phyloP scores from a whole-genome alignment of 371 early-diverging fungal species.

The Amoeboradix gromovi region DNA sequence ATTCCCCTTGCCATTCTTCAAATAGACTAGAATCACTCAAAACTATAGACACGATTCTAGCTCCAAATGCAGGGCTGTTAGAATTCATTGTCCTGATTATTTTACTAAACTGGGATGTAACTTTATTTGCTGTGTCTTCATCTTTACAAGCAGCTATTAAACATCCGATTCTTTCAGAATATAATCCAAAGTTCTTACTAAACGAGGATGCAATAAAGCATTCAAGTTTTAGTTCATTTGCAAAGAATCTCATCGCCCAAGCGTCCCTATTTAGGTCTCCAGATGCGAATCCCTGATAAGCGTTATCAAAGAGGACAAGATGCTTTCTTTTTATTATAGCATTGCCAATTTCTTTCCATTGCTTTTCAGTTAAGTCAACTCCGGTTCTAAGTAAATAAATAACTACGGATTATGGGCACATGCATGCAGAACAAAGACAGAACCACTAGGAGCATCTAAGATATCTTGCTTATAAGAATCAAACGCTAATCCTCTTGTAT shows the following conservation, averaged over 20 bases:
- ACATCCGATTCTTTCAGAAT: conserved; percentile 69
- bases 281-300: conserved; percentile 88
- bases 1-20: conserved; percentile 45
- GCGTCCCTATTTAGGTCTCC: conserved; percentile 70
- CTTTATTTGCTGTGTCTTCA: conserved; percentile 18
- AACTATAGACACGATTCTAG: conserved; percentile 50
- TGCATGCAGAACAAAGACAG: conserved; percentile 50
- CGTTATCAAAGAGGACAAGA: conserved; percentile 82
- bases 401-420: conserved; percentile 67
- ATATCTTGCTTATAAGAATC: conserved; percentile 35
- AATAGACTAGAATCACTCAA: conserved; percentile 43
- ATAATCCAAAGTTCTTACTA: conserved; percentile 88
- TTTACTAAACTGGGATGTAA: conserved; percentile 50
- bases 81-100: conserved; percentile 53
- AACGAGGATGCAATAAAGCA: conserved; percentile 60
- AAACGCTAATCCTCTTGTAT: conserved; percentile 40
- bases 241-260: conserved; percentile 64
- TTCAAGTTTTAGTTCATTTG: conserved; percentile 37
- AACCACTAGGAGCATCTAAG: conserved; percentile 30
- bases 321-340: conserved; percentile 36
- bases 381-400: conserved; percentile 24
- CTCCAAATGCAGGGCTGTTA: conserved; percentile 63
- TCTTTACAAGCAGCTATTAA: conserved; percentile 35
- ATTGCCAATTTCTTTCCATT: conserved; percentile 65
- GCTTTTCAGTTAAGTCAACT: conserved; percentile 62